A percentile compares a stretch with the other conserved stretches of the same genome.
These are phyloP conservation scores for Penicillium cosmopolitanum DNA, from an alignment of 495 filamentous ascomycete species.

Conservation along the genomic window DNA sequence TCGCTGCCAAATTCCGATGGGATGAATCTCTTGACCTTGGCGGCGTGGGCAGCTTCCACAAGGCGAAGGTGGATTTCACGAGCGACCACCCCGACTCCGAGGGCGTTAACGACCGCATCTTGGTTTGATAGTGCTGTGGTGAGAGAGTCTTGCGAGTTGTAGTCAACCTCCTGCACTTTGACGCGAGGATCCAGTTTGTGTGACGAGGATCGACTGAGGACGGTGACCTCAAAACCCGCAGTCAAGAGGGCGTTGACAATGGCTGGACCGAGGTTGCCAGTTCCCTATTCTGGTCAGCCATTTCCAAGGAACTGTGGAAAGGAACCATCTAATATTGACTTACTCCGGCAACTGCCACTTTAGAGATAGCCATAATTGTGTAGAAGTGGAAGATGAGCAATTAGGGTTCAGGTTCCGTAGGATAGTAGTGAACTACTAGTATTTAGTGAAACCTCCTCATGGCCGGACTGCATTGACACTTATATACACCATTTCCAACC, in stretches of 20 bases:
- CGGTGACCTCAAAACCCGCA: conserved; percentile 61
- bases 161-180: conserved; percentile 54
- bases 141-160: conserved; percentile 55
- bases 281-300: conserved; percentile 41
- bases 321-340: neutral
- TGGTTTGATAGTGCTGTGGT: conserved; percentile 40
- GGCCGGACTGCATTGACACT: too few species aligned
- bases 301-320: neutral
- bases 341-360: conserved; percentile 8
- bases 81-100: conserved; percentile 39
- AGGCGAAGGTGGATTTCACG: conserved; percentile 44
- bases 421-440: neutral
- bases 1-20: conserved; percentile 67
- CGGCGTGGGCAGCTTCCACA: conserved; percentile 63
- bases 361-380: neutral
- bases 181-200: conserved; percentile 44
- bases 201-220: conserved; percentile 53
- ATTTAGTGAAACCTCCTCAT: neutral
- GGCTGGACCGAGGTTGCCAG: conserved; percentile 62
- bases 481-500: too few species aligned
- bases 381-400: too few species aligned
- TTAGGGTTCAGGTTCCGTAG: too few species aligned
- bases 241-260: conserved; percentile 57
- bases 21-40: conserved; percentile 64
- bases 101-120: conserved; percentile 37